A percentile compares a stretch with the other conserved stretches of the same genome.
Evolutionary conservation across 2,329 filamentous ascomycete genomes (phyloP).

Genomic region (Nannizziopsis barbatae): DNA sequence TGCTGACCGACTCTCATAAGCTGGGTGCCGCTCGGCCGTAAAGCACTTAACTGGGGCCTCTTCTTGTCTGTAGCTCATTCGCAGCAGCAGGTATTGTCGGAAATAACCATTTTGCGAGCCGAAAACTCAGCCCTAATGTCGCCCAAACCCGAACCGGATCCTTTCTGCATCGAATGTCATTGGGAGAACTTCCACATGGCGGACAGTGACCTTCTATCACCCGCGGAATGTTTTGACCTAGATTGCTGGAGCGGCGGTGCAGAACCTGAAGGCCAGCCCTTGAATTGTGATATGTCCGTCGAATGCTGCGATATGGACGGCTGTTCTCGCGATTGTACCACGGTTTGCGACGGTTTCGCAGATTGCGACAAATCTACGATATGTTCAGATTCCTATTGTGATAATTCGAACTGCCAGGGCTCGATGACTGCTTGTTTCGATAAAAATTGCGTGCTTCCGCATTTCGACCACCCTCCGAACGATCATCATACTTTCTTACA

Average conservation of each 20-base stretch:
- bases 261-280: constrained; percentile 21
- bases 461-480: not conserved
- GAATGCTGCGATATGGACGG: constrained; percentile 32
- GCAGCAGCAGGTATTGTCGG: not conserved
- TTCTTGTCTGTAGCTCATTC: not conserved
- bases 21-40: too few species aligned
- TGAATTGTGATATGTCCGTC: constrained; percentile 19
- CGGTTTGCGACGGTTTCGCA: constrained; percentile 33
- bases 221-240: constrained; percentile 18
- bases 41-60: not conserved
- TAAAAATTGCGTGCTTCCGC: constrained; percentile 20
- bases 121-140: constrained; percentile 10
- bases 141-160: constrained; percentile 14
- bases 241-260: constrained; percentile 25
- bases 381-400: constrained; percentile 28
- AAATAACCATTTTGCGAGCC: not conserved
- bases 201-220: constrained; percentile 21
- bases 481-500: constrained; percentile 2
- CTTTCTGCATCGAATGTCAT: constrained; percentile 34
- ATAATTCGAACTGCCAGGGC: constrained; percentile 21
- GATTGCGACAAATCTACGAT: constrained; percentile 30
- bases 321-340: constrained; percentile 30
- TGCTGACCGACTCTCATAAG: too few species aligned
- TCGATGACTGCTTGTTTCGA: constrained; percentile 31
- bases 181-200: constrained; percentile 32